A percentile compares a stretch with the other conserved stretches of the same genome.
These are phyloP conservation scores for Ophiocordyceps robertsii DNA, from an alignment of 2,329 filamentous ascomycete genomes.

Conservation along the genomic window DNA sequence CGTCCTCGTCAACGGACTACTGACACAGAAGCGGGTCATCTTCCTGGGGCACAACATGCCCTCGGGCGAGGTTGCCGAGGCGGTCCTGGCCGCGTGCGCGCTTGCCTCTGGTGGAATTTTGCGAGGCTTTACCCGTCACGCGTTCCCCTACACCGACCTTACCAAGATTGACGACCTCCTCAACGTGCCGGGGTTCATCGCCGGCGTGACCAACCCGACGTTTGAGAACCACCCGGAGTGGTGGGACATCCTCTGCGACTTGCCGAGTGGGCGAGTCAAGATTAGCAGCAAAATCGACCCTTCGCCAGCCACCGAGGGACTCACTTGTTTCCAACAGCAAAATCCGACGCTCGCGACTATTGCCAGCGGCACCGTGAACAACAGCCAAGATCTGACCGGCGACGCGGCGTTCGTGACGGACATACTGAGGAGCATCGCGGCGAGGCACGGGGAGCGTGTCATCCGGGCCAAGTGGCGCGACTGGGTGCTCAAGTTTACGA, in stretches of 20 bases:
- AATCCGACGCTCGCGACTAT: constrained; percentile 43
- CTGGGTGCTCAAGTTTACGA: constrained; percentile 89
- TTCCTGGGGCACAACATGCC: constrained; percentile 93
- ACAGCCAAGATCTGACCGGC: constrained; percentile 58
- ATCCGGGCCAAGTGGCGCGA: constrained; percentile 87
- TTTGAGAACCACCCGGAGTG: constrained; percentile 92
- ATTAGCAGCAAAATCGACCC: constrained; percentile 81
- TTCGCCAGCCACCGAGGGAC: constrained; percentile 69
- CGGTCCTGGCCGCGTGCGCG: constrained; percentile 93
- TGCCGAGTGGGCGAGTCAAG: constrained; percentile 84
- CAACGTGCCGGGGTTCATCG: constrained; percentile 93
- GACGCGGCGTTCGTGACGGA: constrained; percentile 83
- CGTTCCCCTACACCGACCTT: constrained; percentile 94
- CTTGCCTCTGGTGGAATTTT: constrained; percentile 86
- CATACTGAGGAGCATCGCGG: constrained; percentile 69
- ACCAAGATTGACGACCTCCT: constrained; percentile 95
- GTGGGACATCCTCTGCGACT: constrained; percentile 95
- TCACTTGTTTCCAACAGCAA: constrained; percentile 77
- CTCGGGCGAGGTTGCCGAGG: constrained; percentile 90
- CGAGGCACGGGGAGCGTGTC: constrained; percentile 77
- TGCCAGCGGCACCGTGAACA: constrained; percentile 26
- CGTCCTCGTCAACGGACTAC: constrained; percentile 81
- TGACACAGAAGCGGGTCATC: constrained; percentile 93
- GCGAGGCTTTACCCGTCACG: constrained; percentile 85
- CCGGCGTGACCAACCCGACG: constrained; percentile 91